Evolutionary conservation across 306 rosid genomes (phyloP).

Genomic region (Medicago lupulina): DNA sequence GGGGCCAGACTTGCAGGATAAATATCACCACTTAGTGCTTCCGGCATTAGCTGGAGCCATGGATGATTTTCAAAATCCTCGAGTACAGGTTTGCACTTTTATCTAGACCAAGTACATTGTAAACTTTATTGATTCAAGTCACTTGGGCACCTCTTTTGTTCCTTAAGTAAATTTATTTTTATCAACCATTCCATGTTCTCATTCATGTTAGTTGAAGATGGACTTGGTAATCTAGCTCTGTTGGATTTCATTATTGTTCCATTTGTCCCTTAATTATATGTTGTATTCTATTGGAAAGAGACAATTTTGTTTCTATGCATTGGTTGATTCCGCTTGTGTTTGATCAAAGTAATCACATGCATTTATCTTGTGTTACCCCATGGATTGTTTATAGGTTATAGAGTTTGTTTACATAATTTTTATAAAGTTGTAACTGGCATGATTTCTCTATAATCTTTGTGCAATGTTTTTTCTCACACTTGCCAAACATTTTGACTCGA

Average conservation of each 20-base stretch:
- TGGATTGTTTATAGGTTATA: constrained; percentile 8
- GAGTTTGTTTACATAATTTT: background rate
- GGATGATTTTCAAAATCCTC: constrained; percentile 79
- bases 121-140: constrained; percentile 2
- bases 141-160: background rate
- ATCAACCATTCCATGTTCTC: constrained; percentile 6
- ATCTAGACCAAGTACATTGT: background rate
- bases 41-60: constrained; percentile 76
- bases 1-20: constrained; percentile 74
- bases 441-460: constrained; percentile 21
- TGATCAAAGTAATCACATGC: constrained; percentile 19
- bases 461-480: constrained; percentile 9
- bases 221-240: background rate
- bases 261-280: constrained; percentile 15
- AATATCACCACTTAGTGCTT: constrained; percentile 61
- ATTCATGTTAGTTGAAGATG: constrained; percentile 18
- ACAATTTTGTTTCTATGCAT: constrained; percentile 4
- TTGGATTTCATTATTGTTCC: constrained; percentile 5
- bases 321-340: constrained; percentile 16
- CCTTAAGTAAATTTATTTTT: background rate
- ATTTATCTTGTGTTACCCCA: constrained; percentile 16
- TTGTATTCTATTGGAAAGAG: constrained; percentile 1
- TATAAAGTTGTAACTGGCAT: background rate
- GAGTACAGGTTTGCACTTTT: constrained; percentile 69
- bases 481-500: constrained; percentile 9